These are phyloP conservation scores for Cyberlindnera galapagoensis DNA, from an alignment of 805 yeast species.

Conservation along the genomic window DNA sequence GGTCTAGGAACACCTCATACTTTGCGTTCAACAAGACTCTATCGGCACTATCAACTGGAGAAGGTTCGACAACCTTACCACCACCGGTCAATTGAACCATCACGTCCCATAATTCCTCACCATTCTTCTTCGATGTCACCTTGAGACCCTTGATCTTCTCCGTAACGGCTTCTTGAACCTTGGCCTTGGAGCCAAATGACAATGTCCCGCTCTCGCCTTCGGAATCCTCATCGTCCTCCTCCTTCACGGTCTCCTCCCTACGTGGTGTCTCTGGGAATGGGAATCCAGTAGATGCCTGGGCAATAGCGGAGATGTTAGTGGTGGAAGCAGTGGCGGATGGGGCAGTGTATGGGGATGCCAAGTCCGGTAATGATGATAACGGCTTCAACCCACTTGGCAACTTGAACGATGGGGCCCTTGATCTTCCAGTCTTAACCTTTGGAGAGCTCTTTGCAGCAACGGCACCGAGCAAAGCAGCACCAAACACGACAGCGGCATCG, in stretches of 20 bases:
- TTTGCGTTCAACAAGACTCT: conserved; percentile 67
- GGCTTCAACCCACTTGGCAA: conserved; percentile 23
- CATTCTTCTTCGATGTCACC: conserved; percentile 25
- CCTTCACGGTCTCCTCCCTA: conserved; percentile 21
- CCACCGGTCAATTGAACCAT: conserved; percentile 82
- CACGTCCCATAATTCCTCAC: conserved; percentile 73
- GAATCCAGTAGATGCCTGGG: conserved; percentile 28
- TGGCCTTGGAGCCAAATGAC: conserved; percentile 52
- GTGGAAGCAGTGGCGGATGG: conserved; percentile 72
- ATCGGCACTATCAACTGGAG: conserved; percentile 51
- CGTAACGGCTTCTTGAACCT: conserved; percentile 47
- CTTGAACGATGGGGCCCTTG: conserved; percentile 22
- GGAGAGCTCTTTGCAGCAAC: conserved; percentile 74
- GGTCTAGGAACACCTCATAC: conserved; percentile 82
- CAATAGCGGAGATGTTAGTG: conserved; percentile 37
- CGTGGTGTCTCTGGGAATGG: conserved; percentile 45
- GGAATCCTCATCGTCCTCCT: conserved; percentile 40
- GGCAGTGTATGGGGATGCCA: conserved; percentile 70
- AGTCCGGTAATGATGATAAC: conserved; percentile 18
- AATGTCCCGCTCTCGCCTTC: conserved; percentile 45
- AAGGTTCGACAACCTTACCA: conserved; percentile 74
- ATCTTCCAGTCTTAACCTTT: conserved; percentile 10
- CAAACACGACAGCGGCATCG: conserved; percentile 96
- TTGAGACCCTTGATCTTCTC: conserved; percentile 33
- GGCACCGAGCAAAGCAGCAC: conserved; percentile 92